Evolutionary conservation across 73 alveolate genomes (phyloP).

Genomic region (Tetrahymena borealis): DNA sequence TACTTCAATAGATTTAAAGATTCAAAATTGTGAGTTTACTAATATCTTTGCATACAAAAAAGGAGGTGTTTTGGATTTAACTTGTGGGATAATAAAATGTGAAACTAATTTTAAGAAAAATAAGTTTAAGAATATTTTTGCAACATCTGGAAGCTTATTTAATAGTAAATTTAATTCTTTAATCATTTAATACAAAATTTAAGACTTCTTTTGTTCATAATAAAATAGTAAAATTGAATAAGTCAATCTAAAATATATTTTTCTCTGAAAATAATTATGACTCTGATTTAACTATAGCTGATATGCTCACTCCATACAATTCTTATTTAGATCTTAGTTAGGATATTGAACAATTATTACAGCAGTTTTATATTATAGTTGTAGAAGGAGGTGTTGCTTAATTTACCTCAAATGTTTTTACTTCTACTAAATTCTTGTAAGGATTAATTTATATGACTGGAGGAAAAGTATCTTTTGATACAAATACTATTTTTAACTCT

Average conservation of each 20-base stretch:
- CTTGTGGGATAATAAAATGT: background rate
- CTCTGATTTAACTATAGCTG: background rate
- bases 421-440: background rate
- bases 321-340: background rate
- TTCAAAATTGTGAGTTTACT: background rate
- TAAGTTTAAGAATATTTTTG: background rate
- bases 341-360: background rate
- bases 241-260: background rate
- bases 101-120: background rate
- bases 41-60: background rate
- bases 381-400: background rate
- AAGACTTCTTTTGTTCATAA: background rate
- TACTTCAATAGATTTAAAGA: background rate
- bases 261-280: background rate
- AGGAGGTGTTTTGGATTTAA: background rate
- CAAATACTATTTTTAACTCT: too few species aligned
- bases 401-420: background rate
- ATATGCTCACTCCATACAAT: background rate
- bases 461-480: background rate
- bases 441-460: background rate
- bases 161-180: background rate
- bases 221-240: background rate
- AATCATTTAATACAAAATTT: background rate
- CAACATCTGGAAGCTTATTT: background rate
- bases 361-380: background rate